Percentiles rank a stretch among this genome's conserved stretches.
Conservation (phyloP, 495 filamentous ascomycete genomes). For the Lichina pygmaea region DNA sequence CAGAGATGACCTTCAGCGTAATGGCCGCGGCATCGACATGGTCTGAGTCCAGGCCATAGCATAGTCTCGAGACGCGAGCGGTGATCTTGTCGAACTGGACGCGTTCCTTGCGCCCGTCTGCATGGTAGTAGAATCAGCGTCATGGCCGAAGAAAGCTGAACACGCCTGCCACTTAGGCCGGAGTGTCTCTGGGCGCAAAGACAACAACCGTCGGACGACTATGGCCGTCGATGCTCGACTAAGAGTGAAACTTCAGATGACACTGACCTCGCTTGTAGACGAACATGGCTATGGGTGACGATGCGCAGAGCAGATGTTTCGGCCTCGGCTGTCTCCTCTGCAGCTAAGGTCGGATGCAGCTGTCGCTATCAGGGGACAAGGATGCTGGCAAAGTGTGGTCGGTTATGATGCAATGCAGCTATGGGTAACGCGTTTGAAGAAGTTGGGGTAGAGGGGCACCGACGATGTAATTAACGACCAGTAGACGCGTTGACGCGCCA, state of each 20-base stretch:
- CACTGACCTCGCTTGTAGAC: slow-evolving; percentile 34
- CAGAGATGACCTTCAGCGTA: slow-evolving; percentile 96
- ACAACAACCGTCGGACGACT: neutral
- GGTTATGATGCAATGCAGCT: no score
- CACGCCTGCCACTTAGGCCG: no score
- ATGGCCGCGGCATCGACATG: slow-evolving; percentile 96
- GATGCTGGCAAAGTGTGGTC: no score
- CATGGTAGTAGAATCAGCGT: neutral
- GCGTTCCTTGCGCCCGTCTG: slow-evolving; percentile 98
- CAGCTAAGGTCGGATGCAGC: no score
- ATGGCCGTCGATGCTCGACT: slow-evolving; percentile 9
- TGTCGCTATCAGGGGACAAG: no score
- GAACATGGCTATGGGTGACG: slow-evolving; percentile 20
- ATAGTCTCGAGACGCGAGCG: slow-evolving; percentile 84
- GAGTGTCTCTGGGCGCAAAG: neutral
- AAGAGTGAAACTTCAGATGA: neutral
- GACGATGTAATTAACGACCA: no score
- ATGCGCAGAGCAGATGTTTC: no score
- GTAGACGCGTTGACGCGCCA: no score
- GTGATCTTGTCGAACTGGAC: slow-evolving; percentile 99
- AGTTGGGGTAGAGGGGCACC: no score
- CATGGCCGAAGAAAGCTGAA: neutral
- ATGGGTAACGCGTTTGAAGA: no score
- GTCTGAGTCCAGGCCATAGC: slow-evolving; percentile 86
- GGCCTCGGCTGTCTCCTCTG: no score